These are phyloP conservation scores for Hibiscus trionum DNA, from an alignment of 345 rosid genomes.

Conservation along the genomic window DNA sequence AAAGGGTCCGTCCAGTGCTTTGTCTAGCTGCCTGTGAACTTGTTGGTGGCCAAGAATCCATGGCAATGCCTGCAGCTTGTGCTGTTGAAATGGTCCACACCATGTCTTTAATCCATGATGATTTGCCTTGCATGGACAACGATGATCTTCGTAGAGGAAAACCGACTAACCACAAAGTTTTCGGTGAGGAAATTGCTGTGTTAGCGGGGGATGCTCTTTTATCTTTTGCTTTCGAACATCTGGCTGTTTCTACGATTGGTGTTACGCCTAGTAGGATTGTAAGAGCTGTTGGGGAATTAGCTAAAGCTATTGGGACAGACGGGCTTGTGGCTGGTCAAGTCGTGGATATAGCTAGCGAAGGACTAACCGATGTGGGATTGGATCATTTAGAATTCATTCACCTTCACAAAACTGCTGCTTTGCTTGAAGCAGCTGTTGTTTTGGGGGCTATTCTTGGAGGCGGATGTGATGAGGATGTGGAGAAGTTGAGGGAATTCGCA, in stretches of 20 bases:
- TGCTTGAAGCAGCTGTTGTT: constrained; percentile 75
- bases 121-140: constrained; percentile 92
- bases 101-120: constrained; percentile 94
- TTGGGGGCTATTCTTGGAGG: constrained; percentile 80
- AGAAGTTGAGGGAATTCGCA: constrained; percentile 65
- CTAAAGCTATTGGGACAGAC: constrained; percentile 51
- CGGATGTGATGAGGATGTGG: constrained; percentile 59
- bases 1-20: constrained; percentile 72
- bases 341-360: constrained; percentile 67
- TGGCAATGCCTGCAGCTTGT: constrained; percentile 83
- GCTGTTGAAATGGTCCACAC: constrained; percentile 93
- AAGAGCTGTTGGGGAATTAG: constrained; percentile 61
- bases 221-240: constrained; percentile 67
- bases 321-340: constrained; percentile 92
- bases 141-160: constrained; percentile 94
- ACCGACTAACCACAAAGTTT: constrained; percentile 82
- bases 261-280: constrained; percentile 45
- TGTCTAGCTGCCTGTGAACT: constrained; percentile 85
- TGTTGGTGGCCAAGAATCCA: constrained; percentile 59
- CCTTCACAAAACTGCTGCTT: constrained; percentile 75
- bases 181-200: constrained; percentile 76
- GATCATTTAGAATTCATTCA: constrained; percentile 79
- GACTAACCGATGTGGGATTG: constrained; percentile 44
- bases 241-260: constrained; percentile 43
- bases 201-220: constrained; percentile 89